These are phyloP conservation scores for Rhodotorula babjevae DNA, from an alignment of 768 basidiomycete genomes.

Conservation along the genomic window DNA sequence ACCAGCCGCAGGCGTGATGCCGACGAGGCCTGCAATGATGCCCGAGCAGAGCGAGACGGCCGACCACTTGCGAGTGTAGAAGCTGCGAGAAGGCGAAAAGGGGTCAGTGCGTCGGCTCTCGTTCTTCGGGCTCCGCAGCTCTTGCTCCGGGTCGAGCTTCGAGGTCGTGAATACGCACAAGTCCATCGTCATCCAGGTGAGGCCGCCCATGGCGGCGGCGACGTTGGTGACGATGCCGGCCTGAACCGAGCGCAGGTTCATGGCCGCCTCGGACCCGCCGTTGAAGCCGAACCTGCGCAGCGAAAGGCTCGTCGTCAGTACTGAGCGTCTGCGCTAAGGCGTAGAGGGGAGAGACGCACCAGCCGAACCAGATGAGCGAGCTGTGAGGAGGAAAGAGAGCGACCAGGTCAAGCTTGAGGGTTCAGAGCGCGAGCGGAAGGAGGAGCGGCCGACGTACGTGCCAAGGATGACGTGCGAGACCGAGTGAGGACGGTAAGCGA, in stretches of 20 bases:
- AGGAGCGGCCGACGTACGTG: constrained; percentile 49
- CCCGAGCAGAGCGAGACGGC: constrained; percentile 92
- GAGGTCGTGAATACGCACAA: no score
- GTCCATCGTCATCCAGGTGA: constrained; percentile 56
- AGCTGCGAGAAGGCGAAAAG: background rate
- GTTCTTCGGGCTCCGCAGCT: no score
- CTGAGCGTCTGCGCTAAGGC: background rate
- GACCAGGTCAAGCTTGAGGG: no score
- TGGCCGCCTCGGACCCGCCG: constrained; percentile 80
- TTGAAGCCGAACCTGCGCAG: constrained; percentile 66
- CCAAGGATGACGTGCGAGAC: constrained; percentile 90
- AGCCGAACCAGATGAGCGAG: constrained; percentile 76
- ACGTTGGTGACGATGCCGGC: constrained; percentile 88
- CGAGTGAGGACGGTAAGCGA: constrained; percentile 44
- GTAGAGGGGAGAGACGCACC: background rate
- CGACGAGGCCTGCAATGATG: constrained; percentile 69
- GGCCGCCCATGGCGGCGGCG: constrained; percentile 68
- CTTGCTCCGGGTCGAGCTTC: no score
- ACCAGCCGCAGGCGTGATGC: constrained; percentile 63
- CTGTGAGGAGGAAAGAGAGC: no score
- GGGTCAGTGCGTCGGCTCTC: background rate
- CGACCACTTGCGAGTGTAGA: constrained; percentile 58
- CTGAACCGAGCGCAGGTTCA: constrained; percentile 77
- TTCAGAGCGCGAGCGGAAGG: no score
- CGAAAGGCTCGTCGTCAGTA: constrained; percentile 47